Evolutionary conservation across 352 stramenopile species (phyloP), one percentile per base, ranked within the genome.

Genomic region (Blastocystis sp.): DNA sequence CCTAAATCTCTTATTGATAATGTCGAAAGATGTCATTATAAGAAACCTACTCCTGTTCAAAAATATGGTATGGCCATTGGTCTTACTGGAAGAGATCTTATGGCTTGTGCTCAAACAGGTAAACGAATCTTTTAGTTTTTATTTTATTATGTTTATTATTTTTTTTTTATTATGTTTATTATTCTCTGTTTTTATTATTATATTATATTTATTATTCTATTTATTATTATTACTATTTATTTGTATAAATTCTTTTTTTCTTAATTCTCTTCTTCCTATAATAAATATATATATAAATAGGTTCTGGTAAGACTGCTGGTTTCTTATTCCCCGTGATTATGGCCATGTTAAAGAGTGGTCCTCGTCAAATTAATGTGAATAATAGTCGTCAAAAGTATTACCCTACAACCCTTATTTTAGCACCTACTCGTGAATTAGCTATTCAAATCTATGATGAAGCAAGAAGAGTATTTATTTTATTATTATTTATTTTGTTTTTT

Each of bases 41-140:
- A 48, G 36, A 93, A 86, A 67, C 91, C 91, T 19, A 99, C 91
- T 27, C 91, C 91, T 2, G 88, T 99, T 28, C 91, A 99, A 68
- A 96, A 95, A 75, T 96, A 95, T 76, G 93, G 81, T 48, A 93
- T 97, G 54, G 88, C 90, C 34, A 95, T 98, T 68, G 80, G 77
- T 19, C 72, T 81, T 16, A 73, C 73, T 1, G 84, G 83, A 47
- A 81, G 86, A 47, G 91, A 99, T 70, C 81, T 99, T 66, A 96
- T 99, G 89, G 90, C 89, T 4, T 96, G 87, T 78, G 81, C 91
- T 10, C 91, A 98, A 75, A 99, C 91, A 18, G 68, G 68, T 44
- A 49, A n/a, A n/a, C n/a, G n/a, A 39, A 13, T 39, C 28, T 7
- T 58, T 58, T 64, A 13, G 7, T 58, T n/a, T 0, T 13, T 21